These are phyloP conservation scores for Chaetomium tenue DNA, from an alignment of 495 filamentous ascomycete species.

Conservation along the genomic window DNA sequence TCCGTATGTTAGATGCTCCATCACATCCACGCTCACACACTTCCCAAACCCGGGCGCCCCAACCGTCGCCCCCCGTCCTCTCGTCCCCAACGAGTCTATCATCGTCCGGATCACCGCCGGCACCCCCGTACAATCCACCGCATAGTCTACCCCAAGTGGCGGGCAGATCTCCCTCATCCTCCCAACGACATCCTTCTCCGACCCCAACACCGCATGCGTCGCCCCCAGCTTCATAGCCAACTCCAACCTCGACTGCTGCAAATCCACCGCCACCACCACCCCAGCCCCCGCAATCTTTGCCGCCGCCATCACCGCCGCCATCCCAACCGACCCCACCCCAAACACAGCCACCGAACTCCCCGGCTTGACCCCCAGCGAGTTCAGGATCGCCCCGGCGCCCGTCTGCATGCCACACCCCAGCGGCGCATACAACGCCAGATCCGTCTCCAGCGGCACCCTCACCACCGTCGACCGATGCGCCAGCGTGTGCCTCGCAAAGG, in stretches of 20 bases:
- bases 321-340: conserved; percentile 69
- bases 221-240: conserved; percentile 61
- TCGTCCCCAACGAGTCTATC: conserved; percentile 38
- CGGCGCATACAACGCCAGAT: conserved; percentile 42
- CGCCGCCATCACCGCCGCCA: conserved; percentile 58
- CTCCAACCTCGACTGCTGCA: conserved; percentile 55
- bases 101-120: conserved; percentile 35
- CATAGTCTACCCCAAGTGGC: conserved; percentile 36
- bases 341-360: conserved; percentile 67
- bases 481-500: conserved; percentile 41
- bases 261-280: conserved; percentile 63
- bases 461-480: conserved; percentile 36
- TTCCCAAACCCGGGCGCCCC: conserved; percentile 40
- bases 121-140: conserved; percentile 47
- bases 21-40: conserved; percentile 28
- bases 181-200: conserved; percentile 28
- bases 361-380: conserved; percentile 43
- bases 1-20: conserved; percentile 32
- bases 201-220: conserved; percentile 42
- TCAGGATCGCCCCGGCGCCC: conserved; percentile 46
- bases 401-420: conserved; percentile 53
- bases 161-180: conserved; percentile 33
- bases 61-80: conserved; percentile 44
- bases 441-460: conserved; percentile 27
- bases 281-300: conserved; percentile 18